Evolutionary conservation across 805 yeast genomes (phyloP), one percentile per base, ranked within the genome.

Genomic region (Yarrowia porcina): DNA sequence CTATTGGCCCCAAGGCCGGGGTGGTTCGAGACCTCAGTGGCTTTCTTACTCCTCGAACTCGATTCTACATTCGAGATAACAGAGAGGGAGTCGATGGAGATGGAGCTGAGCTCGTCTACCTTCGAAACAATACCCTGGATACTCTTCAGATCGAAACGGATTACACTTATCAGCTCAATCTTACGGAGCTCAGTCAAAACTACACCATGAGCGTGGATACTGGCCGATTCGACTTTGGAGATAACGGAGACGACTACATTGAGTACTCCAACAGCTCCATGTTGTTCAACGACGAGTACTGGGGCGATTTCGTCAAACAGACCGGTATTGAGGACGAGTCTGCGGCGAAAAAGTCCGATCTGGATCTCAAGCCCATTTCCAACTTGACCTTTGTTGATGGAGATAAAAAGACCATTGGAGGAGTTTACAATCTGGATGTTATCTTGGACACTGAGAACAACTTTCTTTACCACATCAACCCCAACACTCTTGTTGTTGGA

Each of bases 101-200:
- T 13, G 56, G 56, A 21, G 56, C 56, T 10, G 56, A 49, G 17
- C 15, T 49, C 10, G 39, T 32, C 3, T 23, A 49, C 20, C 4
- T 49, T 13, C 39, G 56, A 49, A 49, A 49, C 39, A 33, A 49
- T 21, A 49, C 56, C 11, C 15, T 49, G 56, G 56, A 49, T 15
- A 49, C 21, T 2, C 30, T 49, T 8, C 56, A 49, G 28, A 32
- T 49, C n/a, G 56, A 49, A 11, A 11, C 27, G n/a, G 38, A 32
- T 20, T 49, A 49, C 39, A 49, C 56, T 6, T 5, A 4, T 6
- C 39, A 32, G 39, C 56, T 21, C n/a, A 9, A 9, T 10, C 39
- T 49, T 18, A 7, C 38, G 13, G 12, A 8, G 1, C 15, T 49
- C 21, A 15, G 15, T 15, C 9, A 15, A 13, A 49, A 49, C 39